phyloP scores from a whole-genome alignment of 768 basidiomycete species.

The Tylopilus plumbeoviolaceoides region DNA sequence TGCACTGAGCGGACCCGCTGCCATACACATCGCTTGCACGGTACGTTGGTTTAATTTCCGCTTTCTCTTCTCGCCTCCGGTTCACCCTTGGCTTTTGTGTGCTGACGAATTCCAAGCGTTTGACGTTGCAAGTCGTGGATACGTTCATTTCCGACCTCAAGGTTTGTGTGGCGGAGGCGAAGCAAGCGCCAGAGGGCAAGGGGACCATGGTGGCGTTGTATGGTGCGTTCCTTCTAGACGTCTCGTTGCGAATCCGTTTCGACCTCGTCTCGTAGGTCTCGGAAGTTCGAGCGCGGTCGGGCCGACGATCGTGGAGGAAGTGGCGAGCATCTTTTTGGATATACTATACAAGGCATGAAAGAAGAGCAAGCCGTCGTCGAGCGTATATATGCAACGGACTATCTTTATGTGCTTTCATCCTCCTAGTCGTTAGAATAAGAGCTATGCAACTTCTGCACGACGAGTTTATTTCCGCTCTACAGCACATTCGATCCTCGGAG shows the following conservation, averaged over 20 bases:
- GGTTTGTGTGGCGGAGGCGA: constrained; percentile 70
- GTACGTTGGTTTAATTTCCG: constrained; percentile 45
- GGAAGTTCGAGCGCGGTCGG: constrained; percentile 84
- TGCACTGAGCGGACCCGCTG: constrained; percentile 71
- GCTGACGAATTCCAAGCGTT: constrained; percentile 41
- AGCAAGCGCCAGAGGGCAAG: constrained; percentile 54
- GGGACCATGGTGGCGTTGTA: constrained; percentile 93
- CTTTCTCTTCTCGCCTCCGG: too few species aligned
- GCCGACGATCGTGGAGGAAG: constrained; percentile 69
- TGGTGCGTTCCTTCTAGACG: constrained; percentile 44
- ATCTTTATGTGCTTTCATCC: too few species aligned
- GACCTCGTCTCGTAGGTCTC: constrained; percentile 46
- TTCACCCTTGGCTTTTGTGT: too few species aligned
- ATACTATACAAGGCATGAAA: constrained; percentile 70
- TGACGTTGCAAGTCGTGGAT: constrained; percentile 76
- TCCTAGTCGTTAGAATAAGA: too few species aligned
- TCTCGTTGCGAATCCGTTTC: not conserved
- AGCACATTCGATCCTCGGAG: too few species aligned
- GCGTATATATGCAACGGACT: too few species aligned
- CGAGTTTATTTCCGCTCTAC: too few species aligned
- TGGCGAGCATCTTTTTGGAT: constrained; percentile 81
- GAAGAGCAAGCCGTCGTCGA: too few species aligned
- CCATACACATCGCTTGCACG: constrained; percentile 92
- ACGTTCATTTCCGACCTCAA: constrained; percentile 83
- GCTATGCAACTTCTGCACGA: too few species aligned